Conservation (phyloP, 805 yeast species). For the Kodamaea lidongshanica region DNA sequence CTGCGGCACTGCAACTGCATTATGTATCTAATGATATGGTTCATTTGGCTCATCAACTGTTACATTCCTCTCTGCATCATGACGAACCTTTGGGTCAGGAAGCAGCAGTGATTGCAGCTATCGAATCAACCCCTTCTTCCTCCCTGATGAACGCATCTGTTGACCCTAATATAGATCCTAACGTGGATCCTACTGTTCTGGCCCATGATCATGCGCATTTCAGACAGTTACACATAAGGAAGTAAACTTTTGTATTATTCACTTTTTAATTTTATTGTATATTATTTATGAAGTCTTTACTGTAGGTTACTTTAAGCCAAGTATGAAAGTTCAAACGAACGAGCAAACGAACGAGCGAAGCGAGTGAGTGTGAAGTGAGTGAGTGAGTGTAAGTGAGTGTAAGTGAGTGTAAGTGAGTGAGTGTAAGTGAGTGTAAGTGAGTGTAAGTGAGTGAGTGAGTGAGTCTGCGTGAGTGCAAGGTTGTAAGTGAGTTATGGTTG, state of each 20-base stretch:
- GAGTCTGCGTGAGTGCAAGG: too few species aligned
- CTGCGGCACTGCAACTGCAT: conserved; percentile 20
- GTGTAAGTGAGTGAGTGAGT: too few species aligned
- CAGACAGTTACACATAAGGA: conserved; percentile 5
- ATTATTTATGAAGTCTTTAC: background rate
- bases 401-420: conserved; percentile 1
- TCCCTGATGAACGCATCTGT: conserved; percentile 27
- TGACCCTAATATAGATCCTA: conserved; percentile 41
- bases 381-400: conserved; percentile 1
- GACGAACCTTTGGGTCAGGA: conserved; percentile 32
- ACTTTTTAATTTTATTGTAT: conserved; percentile 1
- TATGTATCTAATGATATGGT: conserved; percentile 20
- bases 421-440: too few species aligned
- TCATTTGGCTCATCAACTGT: conserved; percentile 16
- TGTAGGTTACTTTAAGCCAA: too few species aligned
- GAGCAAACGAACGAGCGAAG: too few species aligned
- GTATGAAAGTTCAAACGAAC: too few species aligned
- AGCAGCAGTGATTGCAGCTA: conserved; percentile 39
- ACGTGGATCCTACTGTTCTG: conserved; percentile 39
- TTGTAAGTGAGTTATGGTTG: too few species aligned
- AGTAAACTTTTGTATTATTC: conserved; percentile 2
- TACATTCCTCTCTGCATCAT: conserved; percentile 19
- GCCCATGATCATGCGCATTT: conserved; percentile 31
- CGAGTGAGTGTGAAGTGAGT: too few species aligned
- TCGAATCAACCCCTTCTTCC: conserved; percentile 28